Base-by-base conservation (phyloP, 1,284 basidiomycete genomes). In the Ganoderma leucocontextum region DNA sequence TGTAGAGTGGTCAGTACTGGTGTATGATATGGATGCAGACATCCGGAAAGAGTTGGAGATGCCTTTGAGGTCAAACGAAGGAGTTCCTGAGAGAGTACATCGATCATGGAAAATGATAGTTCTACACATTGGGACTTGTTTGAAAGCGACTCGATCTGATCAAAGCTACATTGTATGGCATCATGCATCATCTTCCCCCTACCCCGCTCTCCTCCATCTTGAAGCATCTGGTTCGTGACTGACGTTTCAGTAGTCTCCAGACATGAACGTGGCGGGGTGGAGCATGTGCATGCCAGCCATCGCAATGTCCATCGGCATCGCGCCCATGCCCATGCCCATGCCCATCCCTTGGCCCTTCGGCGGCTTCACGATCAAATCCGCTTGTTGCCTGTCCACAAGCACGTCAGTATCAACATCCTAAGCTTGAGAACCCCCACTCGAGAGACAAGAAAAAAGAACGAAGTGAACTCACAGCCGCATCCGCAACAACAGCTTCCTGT, bases 401-500 rank as follows among this genome's bases (percentile, higher is more conserved):
- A 35, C 36, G 62, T 47, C 58, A 62, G 25, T 15, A 12, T 38
- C 13, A 8, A n/a, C 12, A 38, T 12, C 13, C 55, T 10, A 41
- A 36, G n/a, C 2, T 17, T n/a, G 29, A 64, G 53, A 75, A 67
- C 15, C 1, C 47, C 10, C 22, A 10, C n/a, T 22, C 29, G 29
- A 65, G 66, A 22, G 39, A 65, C 59, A 44, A 66, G 65, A 68
- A 74, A 39, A 66, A 49, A 47, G 55, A 58, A 52, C 47, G 22
- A 2, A 82, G 41, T 47, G 44, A 19, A 55, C 90, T 75, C 75
- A 93, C 91, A 95, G 77, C 74, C 87, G 83, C 89, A 95, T 92
- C 64, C 94, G 85, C 68, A 95, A 80, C 52, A 96, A 79, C 39
- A 95, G 78, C 76, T 94, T 94, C 70, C 89, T 83, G 74, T 94